Percentiles rank a stretch among this genome's conserved stretches.
Conservation (phyloP, 225 moss, liverwort and hornwort genomes). For the Antitrichia curtipendula region DNA sequence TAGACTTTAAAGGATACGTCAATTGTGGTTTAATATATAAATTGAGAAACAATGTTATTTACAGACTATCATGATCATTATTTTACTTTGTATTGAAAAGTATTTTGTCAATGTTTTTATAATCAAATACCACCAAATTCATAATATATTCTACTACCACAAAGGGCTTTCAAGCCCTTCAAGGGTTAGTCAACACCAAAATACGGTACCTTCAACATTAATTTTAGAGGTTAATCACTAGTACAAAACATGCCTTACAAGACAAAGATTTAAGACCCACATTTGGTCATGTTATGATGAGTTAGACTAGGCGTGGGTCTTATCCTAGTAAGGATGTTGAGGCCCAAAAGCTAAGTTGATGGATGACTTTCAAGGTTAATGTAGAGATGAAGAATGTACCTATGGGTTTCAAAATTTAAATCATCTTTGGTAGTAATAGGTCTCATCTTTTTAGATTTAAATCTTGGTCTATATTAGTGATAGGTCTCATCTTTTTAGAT, state of each 20-base stretch:
- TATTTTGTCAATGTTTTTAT: no score
- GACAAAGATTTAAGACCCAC: not conserved
- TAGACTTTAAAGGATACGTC: not conserved
- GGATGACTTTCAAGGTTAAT: not conserved
- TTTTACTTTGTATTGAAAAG: no score
- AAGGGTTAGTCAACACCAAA: not conserved
- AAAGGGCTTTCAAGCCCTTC: no score
- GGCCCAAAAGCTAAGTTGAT: not conserved
- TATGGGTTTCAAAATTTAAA: not conserved
- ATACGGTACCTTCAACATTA: not conserved
- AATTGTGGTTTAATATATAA: no score
- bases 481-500: no score
- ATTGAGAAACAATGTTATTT: no score
- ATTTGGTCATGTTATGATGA: not conserved
- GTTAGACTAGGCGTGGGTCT: fast-evolving
- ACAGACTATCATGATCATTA: no score
- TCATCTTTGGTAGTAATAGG: not conserved
- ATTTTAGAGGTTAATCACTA: not conserved
- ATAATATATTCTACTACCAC: no score
- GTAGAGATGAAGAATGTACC: not conserved
- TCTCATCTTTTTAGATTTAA: no score
- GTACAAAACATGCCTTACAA: not conserved
- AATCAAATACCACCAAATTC: no score
- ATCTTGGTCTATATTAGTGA: no score
- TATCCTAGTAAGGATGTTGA: not conserved